Conservation (phyloP, 2,329 filamentous ascomycete genomes). For the Sporothrix curviconia region DNA sequence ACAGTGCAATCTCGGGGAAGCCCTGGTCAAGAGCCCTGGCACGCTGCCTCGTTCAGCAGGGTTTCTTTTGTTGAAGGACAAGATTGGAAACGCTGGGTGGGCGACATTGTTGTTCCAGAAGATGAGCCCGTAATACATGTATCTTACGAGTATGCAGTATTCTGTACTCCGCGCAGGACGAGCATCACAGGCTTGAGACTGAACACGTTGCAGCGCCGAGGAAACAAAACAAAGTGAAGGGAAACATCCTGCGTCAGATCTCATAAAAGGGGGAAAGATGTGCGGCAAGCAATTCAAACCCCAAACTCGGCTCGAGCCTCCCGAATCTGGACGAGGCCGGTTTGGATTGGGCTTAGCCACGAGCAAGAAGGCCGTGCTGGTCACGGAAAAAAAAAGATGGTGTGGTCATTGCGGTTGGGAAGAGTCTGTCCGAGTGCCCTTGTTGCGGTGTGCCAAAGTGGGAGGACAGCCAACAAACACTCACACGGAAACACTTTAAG, state of each 20-base stretch:
- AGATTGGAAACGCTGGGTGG: not conserved
- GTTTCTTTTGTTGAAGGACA: no score
- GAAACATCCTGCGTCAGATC: not conserved
- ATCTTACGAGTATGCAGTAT: no score
- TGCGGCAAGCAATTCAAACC: not conserved
- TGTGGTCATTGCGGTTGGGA: not conserved
- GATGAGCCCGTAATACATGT: no score
- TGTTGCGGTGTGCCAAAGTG: not conserved
- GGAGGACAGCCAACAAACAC: not conserved
- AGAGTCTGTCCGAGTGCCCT: no score
- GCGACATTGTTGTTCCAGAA: not conserved
- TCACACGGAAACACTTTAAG: no score
- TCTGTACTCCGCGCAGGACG: no score
- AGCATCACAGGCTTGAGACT: no score
- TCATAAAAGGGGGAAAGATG: not conserved
- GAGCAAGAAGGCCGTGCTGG: no score
- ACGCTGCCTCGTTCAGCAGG: no score
- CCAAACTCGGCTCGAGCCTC: constrained; percentile 12
- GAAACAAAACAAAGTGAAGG: not conserved
- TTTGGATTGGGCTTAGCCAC: no score
- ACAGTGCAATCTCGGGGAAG: constrained; percentile 9
- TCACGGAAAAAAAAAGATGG: not conserved
- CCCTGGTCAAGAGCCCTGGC: not conserved
- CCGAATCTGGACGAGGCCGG: constrained; percentile 7
- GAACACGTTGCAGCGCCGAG: no score